These are phyloP conservation scores for Articulospora tetracladia DNA, from an alignment of 495 filamentous ascomycete species.

Conservation along the genomic window DNA sequence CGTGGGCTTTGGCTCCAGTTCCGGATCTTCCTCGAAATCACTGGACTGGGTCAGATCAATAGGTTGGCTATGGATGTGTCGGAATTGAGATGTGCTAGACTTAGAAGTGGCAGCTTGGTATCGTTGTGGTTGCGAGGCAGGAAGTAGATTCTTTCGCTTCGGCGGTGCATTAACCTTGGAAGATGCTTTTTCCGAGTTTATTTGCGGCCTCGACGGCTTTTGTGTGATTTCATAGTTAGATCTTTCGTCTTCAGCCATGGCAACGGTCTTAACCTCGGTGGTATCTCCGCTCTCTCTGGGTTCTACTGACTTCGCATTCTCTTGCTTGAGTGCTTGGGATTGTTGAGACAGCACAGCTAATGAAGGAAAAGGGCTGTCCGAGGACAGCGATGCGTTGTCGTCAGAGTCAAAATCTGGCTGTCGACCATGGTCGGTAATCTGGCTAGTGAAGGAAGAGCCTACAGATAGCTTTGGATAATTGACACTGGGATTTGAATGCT, in stretches of 20 bases:
- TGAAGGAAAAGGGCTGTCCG: conserved; percentile 19
- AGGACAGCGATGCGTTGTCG: conserved; percentile 11
- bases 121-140: neutral
- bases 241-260: conserved; percentile 2
- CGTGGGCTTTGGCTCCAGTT: conserved; percentile 18
- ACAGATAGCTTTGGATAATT: conserved; percentile 21
- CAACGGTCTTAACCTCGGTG: neutral
- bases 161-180: neutral
- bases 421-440: conserved; percentile 19
- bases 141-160: neutral
- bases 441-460: conserved; percentile 20
- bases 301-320: conserved; percentile 5
- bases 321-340: neutral
- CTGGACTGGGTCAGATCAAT: conserved; percentile 20
- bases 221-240: neutral
- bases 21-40: conserved; percentile 10
- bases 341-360: conserved; percentile 17
- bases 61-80: neutral
- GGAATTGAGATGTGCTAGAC: neutral
- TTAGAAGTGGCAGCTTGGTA: conserved; percentile 5
- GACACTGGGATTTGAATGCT: conserved; percentile 1
- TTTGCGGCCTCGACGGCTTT: neutral
- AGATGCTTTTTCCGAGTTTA: neutral
- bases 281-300: neutral
- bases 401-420: conserved; percentile 24